Conservation (phyloP, 768 basidiomycete genomes). For the Phaeotremella fagi region DNA sequence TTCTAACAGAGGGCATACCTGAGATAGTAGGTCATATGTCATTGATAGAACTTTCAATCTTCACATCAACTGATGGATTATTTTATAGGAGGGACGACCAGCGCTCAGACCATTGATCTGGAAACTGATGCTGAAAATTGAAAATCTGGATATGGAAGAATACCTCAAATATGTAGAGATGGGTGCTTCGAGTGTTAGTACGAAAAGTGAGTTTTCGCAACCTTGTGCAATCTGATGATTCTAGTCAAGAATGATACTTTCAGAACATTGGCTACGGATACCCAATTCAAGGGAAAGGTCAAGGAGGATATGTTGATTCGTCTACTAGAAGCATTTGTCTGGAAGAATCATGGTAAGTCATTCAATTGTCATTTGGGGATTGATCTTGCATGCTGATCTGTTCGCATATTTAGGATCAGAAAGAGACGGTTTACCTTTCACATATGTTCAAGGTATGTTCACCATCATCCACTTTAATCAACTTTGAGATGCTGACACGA, state of each 20-base stretch:
- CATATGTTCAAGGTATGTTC: slow-evolving; percentile 74
- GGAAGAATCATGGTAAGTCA: slow-evolving; percentile 73
- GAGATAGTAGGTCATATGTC: slow-evolving; percentile 57
- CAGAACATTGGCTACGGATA: slow-evolving; percentile 90
- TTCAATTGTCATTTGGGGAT: background rate
- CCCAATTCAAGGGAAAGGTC: slow-evolving; percentile 95
- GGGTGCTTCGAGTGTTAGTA: slow-evolving; percentile 44
- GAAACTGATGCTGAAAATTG: slow-evolving; percentile 85
- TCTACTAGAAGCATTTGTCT: slow-evolving; percentile 95
- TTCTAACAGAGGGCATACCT: slow-evolving; percentile 86
- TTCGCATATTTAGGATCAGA: slow-evolving; percentile 15
- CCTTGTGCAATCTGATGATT: no score
- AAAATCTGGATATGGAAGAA: slow-evolving; percentile 66
- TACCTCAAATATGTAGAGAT: slow-evolving; percentile 42
- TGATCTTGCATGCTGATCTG: background rate
- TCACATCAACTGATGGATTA: background rate
- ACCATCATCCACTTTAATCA: background rate
- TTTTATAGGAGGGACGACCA: slow-evolving; percentile 15
- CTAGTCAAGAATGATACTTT: slow-evolving; percentile 87
- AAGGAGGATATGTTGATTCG: slow-evolving; percentile 95
- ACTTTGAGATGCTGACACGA: background rate
- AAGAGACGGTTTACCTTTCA: slow-evolving; percentile 57
- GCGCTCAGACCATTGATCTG: slow-evolving; percentile 57
- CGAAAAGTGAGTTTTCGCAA: slow-evolving; percentile 47
- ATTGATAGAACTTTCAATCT: no score